phyloP scores from a whole-genome alignment of 1,284 basidiomycete genomes.

The Cutaneotrichosporon mucoides region DNA sequence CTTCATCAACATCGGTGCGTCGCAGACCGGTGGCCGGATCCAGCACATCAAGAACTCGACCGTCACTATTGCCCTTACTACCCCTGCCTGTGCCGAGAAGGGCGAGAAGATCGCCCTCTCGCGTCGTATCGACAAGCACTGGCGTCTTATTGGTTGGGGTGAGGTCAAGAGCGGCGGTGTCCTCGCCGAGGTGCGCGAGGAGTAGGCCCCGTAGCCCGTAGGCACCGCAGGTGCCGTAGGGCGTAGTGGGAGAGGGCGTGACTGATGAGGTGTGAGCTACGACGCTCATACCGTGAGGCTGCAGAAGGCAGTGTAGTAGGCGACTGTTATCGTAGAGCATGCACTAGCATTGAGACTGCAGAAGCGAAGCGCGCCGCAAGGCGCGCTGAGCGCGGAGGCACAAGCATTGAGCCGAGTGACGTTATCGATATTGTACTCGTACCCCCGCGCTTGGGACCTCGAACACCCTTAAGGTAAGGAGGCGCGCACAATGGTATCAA shows the following conservation, averaged over 20 bases:
- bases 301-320: neutral
- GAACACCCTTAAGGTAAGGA: too few relatives aligned
- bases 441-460: too few relatives aligned
- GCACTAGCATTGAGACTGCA: neutral
- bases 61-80: slow-evolving; percentile 85
- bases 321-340: slow-evolving; percentile 1
- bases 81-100: slow-evolving; percentile 87
- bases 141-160: slow-evolving; percentile 60
- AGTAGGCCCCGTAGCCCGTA: neutral
- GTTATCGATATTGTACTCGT: too few relatives aligned
- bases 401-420: too few relatives aligned
- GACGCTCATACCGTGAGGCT: too few relatives aligned
- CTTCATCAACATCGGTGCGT: slow-evolving; percentile 90
- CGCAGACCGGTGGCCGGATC: slow-evolving; percentile 88
- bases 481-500: too few relatives aligned
- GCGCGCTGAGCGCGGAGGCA: too few relatives aligned
- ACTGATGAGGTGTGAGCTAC: neutral
- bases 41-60: slow-evolving; percentile 86
- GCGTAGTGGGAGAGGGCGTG: neutral
- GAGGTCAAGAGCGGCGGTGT: slow-evolving; percentile 43
- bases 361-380: too few relatives aligned
- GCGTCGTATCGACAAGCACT: slow-evolving; percentile 94
- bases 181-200: slow-evolving; percentile 33
- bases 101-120: slow-evolving; percentile 93
- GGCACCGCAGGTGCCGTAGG: neutral